Evolutionary conservation across 1,139 yeast genomes (phyloP), one percentile per base, ranked within the genome.

Genomic region (Blastobotrys illinoisensis): DNA sequence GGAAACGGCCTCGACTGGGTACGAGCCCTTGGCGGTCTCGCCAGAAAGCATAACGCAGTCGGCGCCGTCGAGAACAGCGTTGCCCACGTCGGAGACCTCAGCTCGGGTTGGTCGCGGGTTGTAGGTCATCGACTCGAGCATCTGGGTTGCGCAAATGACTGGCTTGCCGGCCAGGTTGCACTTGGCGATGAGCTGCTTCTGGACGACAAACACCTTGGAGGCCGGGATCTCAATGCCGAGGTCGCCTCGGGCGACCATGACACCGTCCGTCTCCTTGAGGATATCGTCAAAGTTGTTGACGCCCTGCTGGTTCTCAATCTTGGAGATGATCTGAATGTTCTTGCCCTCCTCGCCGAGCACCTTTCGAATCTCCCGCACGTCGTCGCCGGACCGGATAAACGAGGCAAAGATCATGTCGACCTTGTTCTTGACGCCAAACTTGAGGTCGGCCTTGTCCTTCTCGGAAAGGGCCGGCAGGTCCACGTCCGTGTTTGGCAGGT

Each of bases 41-140:
- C 99, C 99, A 55, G 97, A 88, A 75, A 93, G 83, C 99, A 93
- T 93, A 72, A 91, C 97, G 86, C 98, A 93, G 80, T 93, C 99
- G 70, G 98, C 97, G 78, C 99, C 99, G 72, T 93, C 99, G 73
- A 93, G 83, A 67, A 95, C 87, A 67, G 99, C 99, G 76, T 93
- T 93, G 79, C 99, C 99, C 62, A 95, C 99, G 76, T 93, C 99
- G 55, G 96, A 86, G 62, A 93, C 98, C 80, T 93, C 99, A 66
- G 99, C 99, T 80, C 99, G 88, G 73, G 99, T 93, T 76, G 99
- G 99, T 78, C 99, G 87, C 74, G 99, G 99, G 86, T 93, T 95
- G 79, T 86, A 89, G 59, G 98, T 93, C 99, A 93, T 93, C 58
- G 97, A 89, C 79, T 93, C 99, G 76, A 93, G 86, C 99, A 93